phyloP scores from a whole-genome alignment of 2,329 filamentous ascomycete genomes.

The Nothophaeocryptopus gaeumannii region DNA sequence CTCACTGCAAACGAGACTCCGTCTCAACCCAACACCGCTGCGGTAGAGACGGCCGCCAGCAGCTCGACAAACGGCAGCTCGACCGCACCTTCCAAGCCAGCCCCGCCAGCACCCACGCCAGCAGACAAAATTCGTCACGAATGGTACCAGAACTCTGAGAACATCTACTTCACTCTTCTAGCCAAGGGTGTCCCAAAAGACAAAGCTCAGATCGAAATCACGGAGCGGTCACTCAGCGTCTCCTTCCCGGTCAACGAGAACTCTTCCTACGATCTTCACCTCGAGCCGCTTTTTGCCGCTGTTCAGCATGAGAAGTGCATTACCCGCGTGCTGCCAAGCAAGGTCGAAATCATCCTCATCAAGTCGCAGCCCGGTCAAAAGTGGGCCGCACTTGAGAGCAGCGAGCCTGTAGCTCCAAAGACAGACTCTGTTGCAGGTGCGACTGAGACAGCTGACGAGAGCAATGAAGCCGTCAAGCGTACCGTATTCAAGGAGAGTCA shows the following conservation, averaged over 20 bases:
- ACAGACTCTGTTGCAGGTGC: conserved; percentile 9
- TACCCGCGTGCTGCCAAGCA: conserved; percentile 67
- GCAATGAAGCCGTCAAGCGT: conserved; percentile 11
- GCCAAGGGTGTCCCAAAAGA: conserved; percentile 63
- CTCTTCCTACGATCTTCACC: conserved; percentile 58
- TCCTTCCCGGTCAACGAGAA: conserved; percentile 55
- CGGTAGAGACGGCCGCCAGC: too few relatives aligned
- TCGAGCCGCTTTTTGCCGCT: conserved; percentile 64
- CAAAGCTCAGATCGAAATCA: conserved; percentile 52
- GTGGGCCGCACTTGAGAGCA: conserved; percentile 62
- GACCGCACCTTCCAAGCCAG: conserved; percentile 5
- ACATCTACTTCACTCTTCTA: conserved; percentile 62
- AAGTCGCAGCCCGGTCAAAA: conserved; percentile 66
- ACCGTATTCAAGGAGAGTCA: conserved; percentile 21
- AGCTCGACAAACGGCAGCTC: background rate
- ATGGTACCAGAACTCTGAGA: conserved; percentile 65
- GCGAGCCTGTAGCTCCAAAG: conserved; percentile 27
- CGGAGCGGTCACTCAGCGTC: conserved; percentile 49
- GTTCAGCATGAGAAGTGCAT: conserved; percentile 63
- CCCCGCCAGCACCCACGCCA: conserved; percentile 40
- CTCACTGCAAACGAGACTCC: conserved; percentile 55
- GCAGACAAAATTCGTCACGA: conserved; percentile 63
- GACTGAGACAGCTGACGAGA: background rate
- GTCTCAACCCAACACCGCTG: conserved; percentile 31
- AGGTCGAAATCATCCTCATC: conserved; percentile 72